Evolutionary conservation across 2,329 filamentous ascomycete genomes (phyloP).

Genomic region (Nemania diffusa): DNA sequence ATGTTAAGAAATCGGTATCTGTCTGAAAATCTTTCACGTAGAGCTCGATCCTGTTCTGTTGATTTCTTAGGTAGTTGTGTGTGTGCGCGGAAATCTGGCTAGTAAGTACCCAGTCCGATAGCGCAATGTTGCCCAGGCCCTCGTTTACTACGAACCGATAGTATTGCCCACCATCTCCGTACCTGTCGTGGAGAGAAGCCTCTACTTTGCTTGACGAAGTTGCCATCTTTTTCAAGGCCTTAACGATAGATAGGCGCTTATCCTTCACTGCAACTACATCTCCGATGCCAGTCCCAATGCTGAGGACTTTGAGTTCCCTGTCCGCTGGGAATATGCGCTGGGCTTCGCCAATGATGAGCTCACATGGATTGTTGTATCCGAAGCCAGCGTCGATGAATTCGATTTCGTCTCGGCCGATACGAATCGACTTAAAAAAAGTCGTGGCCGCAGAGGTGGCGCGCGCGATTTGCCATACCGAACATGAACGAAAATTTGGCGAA

Average conservation of each 20-base stretch:
- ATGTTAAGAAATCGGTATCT: too few species aligned
- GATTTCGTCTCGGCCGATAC: slow-evolving; percentile 42
- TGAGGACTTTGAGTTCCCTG: slow-evolving; percentile 36
- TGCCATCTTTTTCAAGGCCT: slow-evolving; percentile 37
- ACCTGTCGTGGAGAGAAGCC: slow-evolving; percentile 30
- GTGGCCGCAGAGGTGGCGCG: slow-evolving; percentile 47
- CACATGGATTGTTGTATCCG: slow-evolving; percentile 50
- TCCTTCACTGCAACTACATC: slow-evolving; percentile 36
- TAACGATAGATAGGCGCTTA: slow-evolving; percentile 33
- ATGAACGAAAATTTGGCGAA: slow-evolving; percentile 36
- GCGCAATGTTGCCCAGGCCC: slow-evolving; percentile 43
- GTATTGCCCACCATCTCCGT: slow-evolving; percentile 38
- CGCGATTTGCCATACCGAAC: slow-evolving; percentile 48
- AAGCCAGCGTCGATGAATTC: slow-evolving; percentile 49
- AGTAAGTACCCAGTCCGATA: slow-evolving; percentile 44
- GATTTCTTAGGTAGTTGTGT: slow-evolving; percentile 19
- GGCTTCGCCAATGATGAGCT: slow-evolving; percentile 47
- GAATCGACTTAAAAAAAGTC: slow-evolving; percentile 48
- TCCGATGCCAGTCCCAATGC: slow-evolving; percentile 46
- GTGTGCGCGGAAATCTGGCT: slow-evolving; percentile 31
- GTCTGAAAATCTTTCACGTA: too few species aligned
- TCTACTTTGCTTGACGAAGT: slow-evolving; percentile 38
- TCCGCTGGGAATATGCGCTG: slow-evolving; percentile 38
- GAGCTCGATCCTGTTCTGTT: too few species aligned
- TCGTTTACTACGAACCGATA: slow-evolving; percentile 45